A percentile compares a stretch with the other conserved stretches of the same genome.
These are phyloP conservation scores for Pueraria montana DNA, from an alignment of 306 rosid genomes.

Conservation along the genomic window DNA sequence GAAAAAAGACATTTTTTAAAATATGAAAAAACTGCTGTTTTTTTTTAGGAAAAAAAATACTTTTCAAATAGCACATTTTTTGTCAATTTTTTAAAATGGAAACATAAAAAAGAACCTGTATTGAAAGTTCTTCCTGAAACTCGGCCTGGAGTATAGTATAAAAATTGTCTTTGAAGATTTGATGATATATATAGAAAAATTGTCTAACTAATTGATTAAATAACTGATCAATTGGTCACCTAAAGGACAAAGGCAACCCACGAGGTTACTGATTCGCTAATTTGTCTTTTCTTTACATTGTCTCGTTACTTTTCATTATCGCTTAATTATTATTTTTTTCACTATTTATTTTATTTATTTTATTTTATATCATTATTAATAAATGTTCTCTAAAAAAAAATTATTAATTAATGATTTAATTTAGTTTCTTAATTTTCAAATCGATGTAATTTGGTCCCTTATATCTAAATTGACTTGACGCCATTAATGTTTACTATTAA, in stretches of 20 bases:
- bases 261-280: background rate
- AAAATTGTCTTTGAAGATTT: background rate
- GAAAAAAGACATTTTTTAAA: background rate
- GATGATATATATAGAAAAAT: background rate
- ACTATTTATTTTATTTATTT: no score
- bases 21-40: background rate
- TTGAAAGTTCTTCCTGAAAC: background rate
- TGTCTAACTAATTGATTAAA: background rate
- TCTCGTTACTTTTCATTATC: background rate
- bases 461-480: no score
- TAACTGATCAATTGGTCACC: background rate
- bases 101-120: no score
- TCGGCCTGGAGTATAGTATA: background rate
- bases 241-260: background rate
- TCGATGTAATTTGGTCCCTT: no score
- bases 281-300: background rate
- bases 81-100: background rate
- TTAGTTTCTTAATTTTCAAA: no score
- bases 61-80: background rate
- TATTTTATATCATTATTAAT: no score
- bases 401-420: no score
- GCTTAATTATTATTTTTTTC: no score
- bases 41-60: background rate
- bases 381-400: no score
- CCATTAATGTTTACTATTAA: no score